Base-by-base conservation (phyloP, 108 stramenopile species). In the Discostella stelligeroides region DNA sequence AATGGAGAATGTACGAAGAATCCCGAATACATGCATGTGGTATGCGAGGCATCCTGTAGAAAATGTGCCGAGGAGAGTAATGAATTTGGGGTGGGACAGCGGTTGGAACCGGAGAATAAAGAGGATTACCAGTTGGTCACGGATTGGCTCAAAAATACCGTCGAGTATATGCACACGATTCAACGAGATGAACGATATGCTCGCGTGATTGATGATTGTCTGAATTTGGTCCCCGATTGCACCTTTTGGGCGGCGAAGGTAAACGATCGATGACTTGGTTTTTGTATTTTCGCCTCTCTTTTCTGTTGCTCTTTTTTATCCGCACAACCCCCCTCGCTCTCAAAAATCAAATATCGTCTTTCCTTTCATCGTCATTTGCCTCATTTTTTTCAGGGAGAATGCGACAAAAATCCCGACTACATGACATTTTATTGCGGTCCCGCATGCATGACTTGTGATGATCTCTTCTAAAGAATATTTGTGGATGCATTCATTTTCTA, bases 361-460 rank as follows among this genome's bases (percentile, higher is more conserved):
- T 13, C n/a, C n/a, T n/a, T n/a, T 13, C 13, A n/a, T n/a, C 9
- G 2, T n/a, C 43, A 45, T 11, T 45, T 11, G 10, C 43, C 9
- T 45, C 43, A 45, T n/a, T 10, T n/a, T 45, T n/a, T 45, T 10
- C 12, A 47, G 17, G 85, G 85, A 20, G 85, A 83, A 65, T 86
- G 85, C 30, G 73, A 81, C 17, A 50, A 46, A 21, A 81, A 83
- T 76, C 68, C 62, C n/a, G 38, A 59, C 27, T 82, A 68, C 56
- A 84, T 80, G 59, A 69, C 25, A 11, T 17, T 23, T 12, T 20
- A 81, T 21, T 93, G 92, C 65, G 86, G 79, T 54, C 89, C 89
- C 0, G 85, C 81, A 18, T 93, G 92, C 67, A 60, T 73, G 70
- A 60, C 81, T 8, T 93, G 92, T 62, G 68, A 82, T 45, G 43